Percentiles rank a stretch among this genome's conserved stretches.
phyloP scores from a whole-genome alignment of 2,329 filamentous ascomycete genomes.

The Botryotinia calthae region DNA sequence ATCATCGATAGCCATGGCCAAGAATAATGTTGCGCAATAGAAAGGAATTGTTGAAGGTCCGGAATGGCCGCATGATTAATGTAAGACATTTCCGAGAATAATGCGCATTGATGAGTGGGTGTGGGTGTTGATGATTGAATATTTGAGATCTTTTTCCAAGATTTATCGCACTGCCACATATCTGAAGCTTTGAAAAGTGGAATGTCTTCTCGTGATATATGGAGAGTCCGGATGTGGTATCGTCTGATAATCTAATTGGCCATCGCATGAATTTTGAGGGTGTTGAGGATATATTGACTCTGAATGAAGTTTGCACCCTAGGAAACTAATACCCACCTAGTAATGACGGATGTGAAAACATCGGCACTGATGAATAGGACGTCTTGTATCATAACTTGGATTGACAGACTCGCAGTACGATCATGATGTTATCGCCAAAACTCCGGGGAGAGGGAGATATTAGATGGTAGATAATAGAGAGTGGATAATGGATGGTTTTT shows the following conservation, averaged over 20 bases:
- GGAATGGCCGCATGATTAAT: slow-evolving; percentile 19
- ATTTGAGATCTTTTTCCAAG: not conserved
- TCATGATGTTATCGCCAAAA: not conserved
- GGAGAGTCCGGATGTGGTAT: not conserved
- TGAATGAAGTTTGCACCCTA: not conserved
- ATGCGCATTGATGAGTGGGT: slow-evolving; percentile 3
- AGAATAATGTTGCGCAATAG: not conserved
- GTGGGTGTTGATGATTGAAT: slow-evolving; percentile 2
- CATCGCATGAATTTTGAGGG: not conserved
- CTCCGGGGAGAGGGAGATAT: not conserved
- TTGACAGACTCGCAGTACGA: not conserved
- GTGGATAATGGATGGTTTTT: not conserved
- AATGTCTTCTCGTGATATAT: slow-evolving; percentile 16
- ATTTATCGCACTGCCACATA: slow-evolving; percentile 17
- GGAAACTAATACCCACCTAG: not conserved
- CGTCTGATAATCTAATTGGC: slow-evolving; percentile 9
- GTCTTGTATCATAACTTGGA: slow-evolving; percentile 6
- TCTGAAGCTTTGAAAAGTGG: slow-evolving; percentile 7
- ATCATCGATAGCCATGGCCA: slow-evolving; percentile 3
- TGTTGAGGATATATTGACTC: slow-evolving; percentile 5
- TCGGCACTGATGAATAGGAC: not conserved
- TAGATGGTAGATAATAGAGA: not conserved
- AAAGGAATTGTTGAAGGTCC: not conserved
- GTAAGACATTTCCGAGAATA: slow-evolving; percentile 17
- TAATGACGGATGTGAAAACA: not conserved